Conservation (phyloP, 768 basidiomycete genomes). For the Amanita phalloides region DNA sequence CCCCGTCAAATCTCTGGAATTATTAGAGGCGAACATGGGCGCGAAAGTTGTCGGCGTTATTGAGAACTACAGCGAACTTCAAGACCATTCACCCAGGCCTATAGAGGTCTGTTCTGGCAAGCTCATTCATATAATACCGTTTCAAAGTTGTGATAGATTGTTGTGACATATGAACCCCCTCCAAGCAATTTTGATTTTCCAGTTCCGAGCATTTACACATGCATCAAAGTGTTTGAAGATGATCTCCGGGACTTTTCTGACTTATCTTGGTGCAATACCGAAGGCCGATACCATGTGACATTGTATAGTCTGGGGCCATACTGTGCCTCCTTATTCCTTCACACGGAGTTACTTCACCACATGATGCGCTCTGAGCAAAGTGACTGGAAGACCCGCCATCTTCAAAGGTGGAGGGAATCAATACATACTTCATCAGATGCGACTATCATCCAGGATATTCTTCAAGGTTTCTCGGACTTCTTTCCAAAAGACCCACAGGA, state of each 20-base stretch:
- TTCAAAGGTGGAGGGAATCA: slow-evolving; percentile 8
- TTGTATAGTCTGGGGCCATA: slow-evolving; percentile 59
- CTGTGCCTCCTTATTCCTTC: slow-evolving; percentile 64
- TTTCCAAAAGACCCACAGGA: slow-evolving; percentile 28
- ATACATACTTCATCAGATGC: slow-evolving; percentile 14
- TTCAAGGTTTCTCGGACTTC: slow-evolving; percentile 37
- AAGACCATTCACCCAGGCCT: slow-evolving; percentile 50
- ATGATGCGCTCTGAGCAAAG: slow-evolving; percentile 23
- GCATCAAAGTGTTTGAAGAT: slow-evolving; percentile 23
- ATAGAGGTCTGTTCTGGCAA: slow-evolving; percentile 39
- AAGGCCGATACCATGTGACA: slow-evolving; percentile 51
- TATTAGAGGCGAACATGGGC: slow-evolving; percentile 62
- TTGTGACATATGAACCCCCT: slow-evolving; percentile 45
- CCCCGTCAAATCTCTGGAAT: slow-evolving; percentile 47
- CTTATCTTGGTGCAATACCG: slow-evolving; percentile 50
- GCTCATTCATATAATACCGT: not conserved
- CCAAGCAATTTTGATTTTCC: slow-evolving; percentile 37
- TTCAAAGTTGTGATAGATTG: slow-evolving; percentile 26
- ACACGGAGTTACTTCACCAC: slow-evolving; percentile 45
- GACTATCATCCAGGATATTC: slow-evolving; percentile 21
- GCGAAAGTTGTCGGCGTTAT: slow-evolving; percentile 69
- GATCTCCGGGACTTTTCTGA: slow-evolving; percentile 41
- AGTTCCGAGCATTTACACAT: slow-evolving; percentile 29
- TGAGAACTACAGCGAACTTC: slow-evolving; percentile 56
- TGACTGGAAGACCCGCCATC: slow-evolving; percentile 11